Percentiles rank a stretch among this genome's conserved stretches.
Evolutionary conservation across 345 rosid genomes (phyloP).

Genomic region (Eucalyptus cloeziana): DNA sequence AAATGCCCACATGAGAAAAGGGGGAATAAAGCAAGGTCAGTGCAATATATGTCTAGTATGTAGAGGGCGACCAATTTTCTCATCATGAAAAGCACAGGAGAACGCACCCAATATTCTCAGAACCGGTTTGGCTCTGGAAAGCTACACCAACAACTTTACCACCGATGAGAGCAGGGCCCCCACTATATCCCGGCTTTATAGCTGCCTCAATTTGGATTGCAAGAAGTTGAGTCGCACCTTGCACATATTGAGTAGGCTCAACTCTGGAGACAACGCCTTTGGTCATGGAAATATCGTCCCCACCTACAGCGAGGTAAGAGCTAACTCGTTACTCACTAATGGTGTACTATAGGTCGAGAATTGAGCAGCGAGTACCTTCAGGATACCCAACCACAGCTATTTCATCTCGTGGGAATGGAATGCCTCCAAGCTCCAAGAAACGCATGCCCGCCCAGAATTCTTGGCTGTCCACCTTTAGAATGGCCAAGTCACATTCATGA

Average conservation of each 20-base stretch:
- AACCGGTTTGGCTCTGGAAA: constrained; percentile 79
- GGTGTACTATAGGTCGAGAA: neutral
- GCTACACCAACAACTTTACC: constrained; percentile 85
- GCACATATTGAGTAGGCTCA: too few species aligned
- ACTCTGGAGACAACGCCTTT: too few species aligned
- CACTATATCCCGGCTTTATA: constrained; percentile 6
- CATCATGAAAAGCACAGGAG: too few species aligned
- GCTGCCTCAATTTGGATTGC: too few species aligned
- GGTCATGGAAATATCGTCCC: constrained; percentile 79
- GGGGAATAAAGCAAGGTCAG: neutral
- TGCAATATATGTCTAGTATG: too few species aligned
- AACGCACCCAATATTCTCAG: constrained; percentile 48
- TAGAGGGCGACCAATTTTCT: too few species aligned
- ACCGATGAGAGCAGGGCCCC: constrained; percentile 88
- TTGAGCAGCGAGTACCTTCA: constrained; percentile 33
- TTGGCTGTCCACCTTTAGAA: constrained; percentile 43
- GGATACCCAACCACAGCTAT: constrained; percentile 85
- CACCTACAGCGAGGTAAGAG: constrained; percentile 31
- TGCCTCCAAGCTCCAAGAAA: constrained; percentile 61
- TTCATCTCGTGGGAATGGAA: constrained; percentile 58
- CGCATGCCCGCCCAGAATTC: constrained; percentile 54
- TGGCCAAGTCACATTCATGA: constrained; percentile 79
- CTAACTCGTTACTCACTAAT: neutral
- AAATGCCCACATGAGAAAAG: neutral
- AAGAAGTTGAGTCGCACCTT: too few species aligned